Evolutionary conservation across 768 basidiomycete genomes (phyloP), one percentile per base, ranked within the genome.

Genomic region (Suillus clintonianus): DNA sequence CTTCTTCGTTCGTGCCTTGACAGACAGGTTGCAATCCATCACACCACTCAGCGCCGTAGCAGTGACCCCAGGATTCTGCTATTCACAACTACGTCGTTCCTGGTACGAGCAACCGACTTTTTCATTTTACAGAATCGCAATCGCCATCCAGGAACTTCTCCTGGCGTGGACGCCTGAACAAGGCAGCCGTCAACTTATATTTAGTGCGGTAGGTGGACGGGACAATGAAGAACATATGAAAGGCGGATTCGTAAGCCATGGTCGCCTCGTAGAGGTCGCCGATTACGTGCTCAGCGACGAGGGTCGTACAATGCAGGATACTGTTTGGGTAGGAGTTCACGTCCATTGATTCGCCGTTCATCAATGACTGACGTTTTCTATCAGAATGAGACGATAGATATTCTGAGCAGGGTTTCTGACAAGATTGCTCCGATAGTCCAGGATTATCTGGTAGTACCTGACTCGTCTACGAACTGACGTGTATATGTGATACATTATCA

Each of bases 281-380:
- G 77, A 80, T 60, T 77, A 71, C 41, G 70, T 76, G 45, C 42
- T 77, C 3, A 73, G 74, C 39, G 66, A 70, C 10, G 68, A 74
- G 24, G 80, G 77, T 0, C 57, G 56, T 41, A 66, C 53, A 24
- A 68, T 71, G 58, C 73, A 79, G 55, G 70, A 74, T 14, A 65
- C 50, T 37, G 39, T 78, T 9, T 80, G 79, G 78, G 79, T 79
- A 51, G 30, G 67, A 65, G 77, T n/a, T n/a, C n/a, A n/a, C n/a
- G n/a, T n/a, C n/a, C n/a, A n/a, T n/a, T n/a, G n/a, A n/a, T n/a
- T n/a, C n/a, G n/a, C n/a, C n/a, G n/a, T n/a, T n/a, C n/a, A n/a
- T n/a, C n/a, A n/a, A n/a, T n/a, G n/a, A n/a, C n/a, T n/a, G n/a
- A n/a, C n/a, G n/a, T n/a, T n/a, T n/a, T n/a, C n/a, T n/a, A n/a